Conservation (phyloP, 2,329 filamentous ascomycete genomes). For the Epicoccum nigrum region DNA sequence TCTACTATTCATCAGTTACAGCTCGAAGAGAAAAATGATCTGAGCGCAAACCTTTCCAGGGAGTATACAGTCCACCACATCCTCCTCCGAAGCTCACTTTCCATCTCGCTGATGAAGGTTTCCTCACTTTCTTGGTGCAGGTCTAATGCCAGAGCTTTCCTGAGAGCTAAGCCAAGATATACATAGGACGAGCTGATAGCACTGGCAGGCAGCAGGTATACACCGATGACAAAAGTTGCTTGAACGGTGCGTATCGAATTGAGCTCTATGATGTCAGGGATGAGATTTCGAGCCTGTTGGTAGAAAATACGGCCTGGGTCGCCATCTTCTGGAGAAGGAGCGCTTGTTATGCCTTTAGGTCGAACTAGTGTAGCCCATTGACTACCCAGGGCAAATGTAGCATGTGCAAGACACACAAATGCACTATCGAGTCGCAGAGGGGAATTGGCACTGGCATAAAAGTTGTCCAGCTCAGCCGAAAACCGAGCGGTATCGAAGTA, state of each 20-base stretch:
- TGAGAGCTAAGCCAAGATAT: conserved; percentile 8
- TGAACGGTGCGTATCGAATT: conserved; percentile 9
- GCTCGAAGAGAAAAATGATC: no score
- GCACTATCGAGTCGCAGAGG: conserved; percentile 1
- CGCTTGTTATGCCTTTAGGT: not conserved
- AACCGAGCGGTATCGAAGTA: conserved; percentile 9
- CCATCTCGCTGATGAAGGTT: not conserved
- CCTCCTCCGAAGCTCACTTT: conserved; percentile 6
- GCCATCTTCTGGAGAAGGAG: not conserved
- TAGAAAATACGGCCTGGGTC: conserved; percentile 10
- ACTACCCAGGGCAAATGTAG: conserved; percentile 4
- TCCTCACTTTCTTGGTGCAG: conserved; percentile 7
- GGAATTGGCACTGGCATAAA: not conserved
- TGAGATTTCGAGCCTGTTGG: conserved; percentile 3
- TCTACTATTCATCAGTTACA: not conserved
- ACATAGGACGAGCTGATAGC: conserved; percentile 11
- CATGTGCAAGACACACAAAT: conserved; percentile 11
- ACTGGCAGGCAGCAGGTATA: conserved; percentile 4
- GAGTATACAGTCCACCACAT: conserved; percentile 11
- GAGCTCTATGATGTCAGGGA: conserved; percentile 8
- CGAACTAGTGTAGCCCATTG: conserved; percentile 10
- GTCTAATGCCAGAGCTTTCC: conserved; percentile 6
- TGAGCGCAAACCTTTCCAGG: not conserved
- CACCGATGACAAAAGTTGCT: conserved; percentile 7
- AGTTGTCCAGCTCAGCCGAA: conserved; percentile 7